A percentile compares a stretch with the other conserved stretches of the same genome.
These are phyloP conservation scores for Venturiaceae sp. DNA, from an alignment of 2,329 filamentous ascomycete species.

Conservation along the genomic window DNA sequence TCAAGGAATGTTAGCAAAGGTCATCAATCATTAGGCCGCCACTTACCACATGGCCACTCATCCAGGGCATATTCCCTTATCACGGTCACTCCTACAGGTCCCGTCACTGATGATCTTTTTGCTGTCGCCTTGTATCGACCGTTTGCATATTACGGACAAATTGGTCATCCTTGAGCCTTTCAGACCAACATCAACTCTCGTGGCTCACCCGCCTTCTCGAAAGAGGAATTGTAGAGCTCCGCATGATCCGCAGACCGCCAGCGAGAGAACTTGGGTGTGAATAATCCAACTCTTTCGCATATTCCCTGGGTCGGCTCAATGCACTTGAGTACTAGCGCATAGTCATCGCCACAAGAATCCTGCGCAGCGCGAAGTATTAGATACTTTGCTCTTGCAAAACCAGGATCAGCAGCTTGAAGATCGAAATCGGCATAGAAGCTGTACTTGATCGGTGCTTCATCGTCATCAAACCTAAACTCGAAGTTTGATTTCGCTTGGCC, in stretches of 20 bases:
- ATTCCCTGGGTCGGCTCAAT: not conserved
- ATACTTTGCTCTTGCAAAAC: not conserved
- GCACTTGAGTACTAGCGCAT: slow-evolving; percentile 3
- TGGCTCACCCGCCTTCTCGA: not conserved
- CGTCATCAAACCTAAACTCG: slow-evolving; percentile 1
- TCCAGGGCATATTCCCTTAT: no score
- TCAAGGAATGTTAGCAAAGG: no score
- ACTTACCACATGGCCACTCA: no score
- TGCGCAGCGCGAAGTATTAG: not conserved
- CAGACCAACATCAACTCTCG: not conserved
- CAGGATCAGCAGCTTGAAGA: not conserved
- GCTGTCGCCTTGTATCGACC: not conserved
- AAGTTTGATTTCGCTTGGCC: not conserved
- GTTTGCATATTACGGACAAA: not conserved
- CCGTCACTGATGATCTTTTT: not conserved
- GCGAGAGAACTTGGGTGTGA: slow-evolving; percentile 1
- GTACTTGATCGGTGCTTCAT: not conserved
- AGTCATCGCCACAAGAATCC: not conserved
- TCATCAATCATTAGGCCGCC: no score
- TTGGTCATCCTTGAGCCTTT: not conserved
- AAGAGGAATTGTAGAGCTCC: not conserved
- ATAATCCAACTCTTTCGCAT: slow-evolving; percentile 5
- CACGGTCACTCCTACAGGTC: no score
- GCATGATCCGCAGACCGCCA: not conserved
- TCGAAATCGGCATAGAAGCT: slow-evolving; percentile 4